phyloP scores from a whole-genome alignment of 176 grass and related monocot genomes.

The Triticum timopheevii region DNA sequence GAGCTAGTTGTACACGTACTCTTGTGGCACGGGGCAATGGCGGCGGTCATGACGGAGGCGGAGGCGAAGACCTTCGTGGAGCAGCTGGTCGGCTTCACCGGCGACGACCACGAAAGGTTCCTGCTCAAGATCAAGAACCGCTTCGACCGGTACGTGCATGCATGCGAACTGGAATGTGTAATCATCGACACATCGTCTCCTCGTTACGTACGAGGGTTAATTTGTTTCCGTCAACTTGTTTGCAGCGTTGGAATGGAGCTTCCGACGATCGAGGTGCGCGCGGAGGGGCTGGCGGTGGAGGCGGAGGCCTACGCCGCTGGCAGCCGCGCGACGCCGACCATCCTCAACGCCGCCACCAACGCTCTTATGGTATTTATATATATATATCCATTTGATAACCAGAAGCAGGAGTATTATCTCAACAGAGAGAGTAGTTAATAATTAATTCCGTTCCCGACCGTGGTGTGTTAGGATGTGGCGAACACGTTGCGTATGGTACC shows the following conservation, averaged over 20 bases:
- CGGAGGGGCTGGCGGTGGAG: slow-evolving; percentile 42
- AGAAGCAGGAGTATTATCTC: too few species aligned
- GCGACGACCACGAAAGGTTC: slow-evolving; percentile 46
- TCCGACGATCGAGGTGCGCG: slow-evolving; percentile 59
- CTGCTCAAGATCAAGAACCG: slow-evolving; percentile 57
- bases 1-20: neutral
- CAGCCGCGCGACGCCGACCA: slow-evolving; percentile 17
- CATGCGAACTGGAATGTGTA: neutral
- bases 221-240: neutral
- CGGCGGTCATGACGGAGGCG: neutral
- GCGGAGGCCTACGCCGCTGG: slow-evolving; percentile 39
- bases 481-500: slow-evolving; percentile 36
- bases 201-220: neutral
- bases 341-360: slow-evolving; percentile 42
- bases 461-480: slow-evolving; percentile 13
- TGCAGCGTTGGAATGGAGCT: slow-evolving; percentile 59
- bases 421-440: neutral
- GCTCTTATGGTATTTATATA: neutral
- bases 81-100: slow-evolving; percentile 31
- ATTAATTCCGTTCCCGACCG: neutral
- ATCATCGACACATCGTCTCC: too few species aligned
- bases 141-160: slow-evolving; percentile 40
- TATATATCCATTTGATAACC: neutral
- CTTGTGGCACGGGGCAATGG: neutral
- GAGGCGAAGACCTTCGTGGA: slow-evolving; percentile 36